phyloP scores from a whole-genome alignment of 148 eudicot species.

The Chenopodium quinoa region DNA sequence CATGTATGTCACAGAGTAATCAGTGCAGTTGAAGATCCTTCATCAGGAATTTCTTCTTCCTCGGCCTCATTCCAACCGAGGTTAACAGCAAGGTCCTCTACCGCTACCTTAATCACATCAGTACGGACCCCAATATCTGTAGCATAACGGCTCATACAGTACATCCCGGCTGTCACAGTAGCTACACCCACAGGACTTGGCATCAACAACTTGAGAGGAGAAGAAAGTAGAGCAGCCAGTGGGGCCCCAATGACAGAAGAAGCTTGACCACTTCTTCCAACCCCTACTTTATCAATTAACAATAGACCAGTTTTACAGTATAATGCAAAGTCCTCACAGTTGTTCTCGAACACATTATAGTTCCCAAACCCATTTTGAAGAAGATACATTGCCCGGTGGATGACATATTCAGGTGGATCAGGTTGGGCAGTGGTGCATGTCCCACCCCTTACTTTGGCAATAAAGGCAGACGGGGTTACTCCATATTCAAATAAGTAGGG shows the following conservation, averaged over 20 bases:
- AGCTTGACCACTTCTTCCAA: conserved; percentile 96
- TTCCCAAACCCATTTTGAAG: conserved; percentile 92
- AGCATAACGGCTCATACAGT: conserved; percentile 90
- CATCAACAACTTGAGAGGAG: conserved; percentile 75
- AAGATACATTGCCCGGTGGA: conserved; percentile 88
- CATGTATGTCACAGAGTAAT: conserved; percentile 27
- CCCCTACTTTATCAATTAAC: conserved; percentile 54
- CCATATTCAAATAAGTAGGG: conserved; percentile 82
- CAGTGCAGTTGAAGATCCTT: conserved; percentile 27
- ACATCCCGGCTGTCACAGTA: conserved; percentile 89
- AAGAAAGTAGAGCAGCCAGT: conserved; percentile 85
- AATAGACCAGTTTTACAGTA: conserved; percentile 93
- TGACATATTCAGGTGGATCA: conserved; percentile 55
- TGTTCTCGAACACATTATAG: conserved; percentile 79
- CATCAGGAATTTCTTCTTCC: conserved; percentile 30
- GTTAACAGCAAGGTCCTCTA: conserved; percentile 73
- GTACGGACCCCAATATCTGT: conserved; percentile 94
- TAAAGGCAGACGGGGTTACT: conserved; percentile 68
- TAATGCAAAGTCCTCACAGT: conserved; percentile 93
- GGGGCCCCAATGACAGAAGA: conserved; percentile 91
- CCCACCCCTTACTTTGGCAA: conserved; percentile 88
- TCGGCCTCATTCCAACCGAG: conserved; percentile 55
- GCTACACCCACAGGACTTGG: conserved; percentile 93
- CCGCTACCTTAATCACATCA: conserved; percentile 86
- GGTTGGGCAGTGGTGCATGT: conserved; percentile 84